Evolutionary conservation across 768 basidiomycete genomes (phyloP).

Genomic region (Harrya chromipes): DNA sequence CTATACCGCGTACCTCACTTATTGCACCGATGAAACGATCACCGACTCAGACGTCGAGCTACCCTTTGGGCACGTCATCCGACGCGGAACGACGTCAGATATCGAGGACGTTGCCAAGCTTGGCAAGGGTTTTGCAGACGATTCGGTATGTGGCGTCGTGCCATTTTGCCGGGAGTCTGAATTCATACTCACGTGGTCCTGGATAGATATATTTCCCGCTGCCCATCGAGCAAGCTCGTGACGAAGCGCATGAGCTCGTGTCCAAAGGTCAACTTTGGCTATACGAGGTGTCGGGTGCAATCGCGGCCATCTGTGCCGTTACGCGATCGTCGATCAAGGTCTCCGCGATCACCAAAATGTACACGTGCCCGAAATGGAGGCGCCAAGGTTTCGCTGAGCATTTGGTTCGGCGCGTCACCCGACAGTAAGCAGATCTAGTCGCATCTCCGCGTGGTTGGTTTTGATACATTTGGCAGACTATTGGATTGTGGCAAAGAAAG

Average conservation of each 20-base stretch:
- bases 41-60: constrained; percentile 21
- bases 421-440: constrained; percentile 31
- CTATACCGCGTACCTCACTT: constrained; percentile 48
- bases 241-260: constrained; percentile 48
- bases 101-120: constrained; percentile 40
- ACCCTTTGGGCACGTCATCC: constrained; percentile 35
- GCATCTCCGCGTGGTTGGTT: neutral
- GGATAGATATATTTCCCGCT: constrained; percentile 47
- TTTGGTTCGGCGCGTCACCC: constrained; percentile 47
- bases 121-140: constrained; percentile 49
- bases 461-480: constrained; percentile 27
- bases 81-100: constrained; percentile 40
- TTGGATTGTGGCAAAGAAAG: constrained; percentile 42
- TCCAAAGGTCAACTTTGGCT: constrained; percentile 51
- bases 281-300: constrained; percentile 40
- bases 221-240: constrained; percentile 34
- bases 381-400: constrained; percentile 48
- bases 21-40: constrained; percentile 41
- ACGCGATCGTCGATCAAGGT: constrained; percentile 50
- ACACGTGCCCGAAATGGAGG: constrained; percentile 46
- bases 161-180: neutral
- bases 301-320: constrained; percentile 53
- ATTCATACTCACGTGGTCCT: constrained; percentile 3
- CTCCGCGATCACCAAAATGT: constrained; percentile 57
- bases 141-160: constrained; percentile 40